A percentile compares a stretch with the other conserved stretches of the same genome.
phyloP scores from a whole-genome alignment of 2,329 filamentous ascomycete genomes.

The Penicillium sp. region DNA sequence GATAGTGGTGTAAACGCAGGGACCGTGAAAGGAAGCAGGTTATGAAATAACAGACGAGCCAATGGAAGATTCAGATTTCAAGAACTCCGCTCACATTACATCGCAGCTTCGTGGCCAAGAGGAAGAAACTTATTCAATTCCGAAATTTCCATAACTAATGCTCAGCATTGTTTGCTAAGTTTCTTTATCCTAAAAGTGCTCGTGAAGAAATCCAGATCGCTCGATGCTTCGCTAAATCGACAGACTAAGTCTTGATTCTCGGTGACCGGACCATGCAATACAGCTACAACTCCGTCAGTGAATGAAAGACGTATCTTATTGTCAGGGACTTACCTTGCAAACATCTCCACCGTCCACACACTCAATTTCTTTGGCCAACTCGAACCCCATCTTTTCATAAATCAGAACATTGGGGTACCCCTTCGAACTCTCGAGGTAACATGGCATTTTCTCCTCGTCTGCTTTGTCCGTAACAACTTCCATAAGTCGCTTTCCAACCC shows the following conservation, averaged over 20 bases:
- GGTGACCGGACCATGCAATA: slow-evolving; percentile 26
- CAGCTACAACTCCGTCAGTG: slow-evolving; percentile 15
- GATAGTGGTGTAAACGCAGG: no score
- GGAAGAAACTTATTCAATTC: neutral
- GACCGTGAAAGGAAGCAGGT: no score
- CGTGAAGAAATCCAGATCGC: neutral
- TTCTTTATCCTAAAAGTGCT: neutral
- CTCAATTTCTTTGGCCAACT: slow-evolving; percentile 62
- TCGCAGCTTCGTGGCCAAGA: no score
- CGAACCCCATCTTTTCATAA: slow-evolving; percentile 68
- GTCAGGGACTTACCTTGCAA: slow-evolving; percentile 45
- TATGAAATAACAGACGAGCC: no score
- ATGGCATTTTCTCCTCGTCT: slow-evolving; percentile 62
- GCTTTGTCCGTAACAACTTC: slow-evolving; percentile 61
- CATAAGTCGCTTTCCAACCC: slow-evolving; percentile 65
- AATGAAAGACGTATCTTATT: neutral
- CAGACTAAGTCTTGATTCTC: slow-evolving; percentile 9
- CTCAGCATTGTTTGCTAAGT: neutral
- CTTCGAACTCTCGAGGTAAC: slow-evolving; percentile 70
- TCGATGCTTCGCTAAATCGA: neutral
- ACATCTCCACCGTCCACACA: slow-evolving; percentile 62
- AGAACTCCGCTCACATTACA: no score
- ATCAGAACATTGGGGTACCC: slow-evolving; percentile 68
- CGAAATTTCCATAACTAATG: neutral
- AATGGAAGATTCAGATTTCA: no score